Base-by-base conservation (phyloP, 352 stramenopile species). In the Globisporangium mamillatum region DNA sequence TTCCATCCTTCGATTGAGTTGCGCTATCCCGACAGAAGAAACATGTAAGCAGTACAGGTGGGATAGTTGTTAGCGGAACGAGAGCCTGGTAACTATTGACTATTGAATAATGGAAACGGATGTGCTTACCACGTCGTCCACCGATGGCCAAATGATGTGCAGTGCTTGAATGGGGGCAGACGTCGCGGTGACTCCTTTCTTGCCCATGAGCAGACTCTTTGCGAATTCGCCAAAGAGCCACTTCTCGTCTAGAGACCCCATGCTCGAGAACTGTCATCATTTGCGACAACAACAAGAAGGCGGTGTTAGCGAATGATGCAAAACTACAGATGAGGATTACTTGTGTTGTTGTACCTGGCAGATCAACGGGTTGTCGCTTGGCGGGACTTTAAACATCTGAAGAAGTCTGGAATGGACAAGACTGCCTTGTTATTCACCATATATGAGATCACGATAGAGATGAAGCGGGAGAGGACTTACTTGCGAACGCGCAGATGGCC, bases 1-100 rank as follows among this genome's bases (percentile, higher is more conserved):
- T 84, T 82, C 86, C 86, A 95, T n/a, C 88, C 88, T 71, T 93
- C 80, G 27, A 84, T 77, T 32, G 88, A 95, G 60, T 94, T 93
- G 52, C 74, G 79, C 86, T 94, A 50, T 18, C 64, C 10, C 44
- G 46, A 41, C 41, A 5, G 12, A 7, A 12, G 44, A 52, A 3
- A 63, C 7, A 44, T 12, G 34, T 44, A 20, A 24, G 44, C 18
- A 44, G 20, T 9, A 25, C 20, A 32, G 34, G 9, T 4, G 3
- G 1, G 12, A n/a, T 3, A 36, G 27, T 22, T 46, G 22, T 63
- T 25, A 63, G 53, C 53, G 6, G 34, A 9, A 60, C 29, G 29
- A 38, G 32, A 34, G 29, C 38, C 14, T 20, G 14, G 38, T 7
- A 16, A 20, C 14, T 7, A 48, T 20, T 48, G 38, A 48, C 14